These are phyloP conservation scores for Pyrrhoderma lamaoense DNA, from an alignment of 1,284 basidiomycete species.

Conservation along the genomic window DNA sequence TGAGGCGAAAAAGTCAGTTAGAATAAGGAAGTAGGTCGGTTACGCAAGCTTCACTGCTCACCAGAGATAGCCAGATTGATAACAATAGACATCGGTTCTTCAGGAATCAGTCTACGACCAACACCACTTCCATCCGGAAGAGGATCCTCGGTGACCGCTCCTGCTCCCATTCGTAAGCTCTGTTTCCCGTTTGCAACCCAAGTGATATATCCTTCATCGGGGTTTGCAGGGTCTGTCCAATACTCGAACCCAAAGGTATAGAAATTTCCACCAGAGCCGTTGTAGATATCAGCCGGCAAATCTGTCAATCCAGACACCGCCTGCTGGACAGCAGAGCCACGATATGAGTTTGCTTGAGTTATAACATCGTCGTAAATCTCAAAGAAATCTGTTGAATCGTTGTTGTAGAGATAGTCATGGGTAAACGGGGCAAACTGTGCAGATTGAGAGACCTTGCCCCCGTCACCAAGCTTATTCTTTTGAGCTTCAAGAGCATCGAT, in stretches of 20 bases:
- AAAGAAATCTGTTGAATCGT: constrained; percentile 38
- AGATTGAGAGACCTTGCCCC: constrained; percentile 49
- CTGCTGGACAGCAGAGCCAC: constrained; percentile 45
- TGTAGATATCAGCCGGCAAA: constrained; percentile 47
- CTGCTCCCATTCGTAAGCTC: constrained; percentile 47
- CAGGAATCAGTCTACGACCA: constrained; percentile 43
- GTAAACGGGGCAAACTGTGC: constrained; percentile 61
- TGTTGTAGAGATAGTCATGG: constrained; percentile 39
- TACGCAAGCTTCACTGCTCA: constrained; percentile 24
- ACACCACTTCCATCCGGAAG: constrained; percentile 39
- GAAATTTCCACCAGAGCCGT: constrained; percentile 42
- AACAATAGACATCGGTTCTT: constrained; percentile 46
- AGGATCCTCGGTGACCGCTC: constrained; percentile 48
- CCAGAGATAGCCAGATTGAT: constrained; percentile 32
- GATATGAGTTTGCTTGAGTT: constrained; percentile 28
- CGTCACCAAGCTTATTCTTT: constrained; percentile 39
- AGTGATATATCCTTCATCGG: constrained; percentile 50
- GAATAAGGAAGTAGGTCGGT: not conserved
- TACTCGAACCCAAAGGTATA: constrained; percentile 59
- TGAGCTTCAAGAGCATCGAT: constrained; percentile 79
- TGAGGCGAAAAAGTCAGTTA: constrained; percentile 9
- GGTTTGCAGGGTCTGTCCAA: constrained; percentile 48
- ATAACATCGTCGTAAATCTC: constrained; percentile 37
- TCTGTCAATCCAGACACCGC: constrained; percentile 45
- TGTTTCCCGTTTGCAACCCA: constrained; percentile 54